A percentile compares a stretch with the other conserved stretches of the same genome.
These are phyloP conservation scores for Aspergillus puulaauensis DNA, from an alignment of 2,329 filamentous ascomycete genomes.

Conservation along the genomic window DNA sequence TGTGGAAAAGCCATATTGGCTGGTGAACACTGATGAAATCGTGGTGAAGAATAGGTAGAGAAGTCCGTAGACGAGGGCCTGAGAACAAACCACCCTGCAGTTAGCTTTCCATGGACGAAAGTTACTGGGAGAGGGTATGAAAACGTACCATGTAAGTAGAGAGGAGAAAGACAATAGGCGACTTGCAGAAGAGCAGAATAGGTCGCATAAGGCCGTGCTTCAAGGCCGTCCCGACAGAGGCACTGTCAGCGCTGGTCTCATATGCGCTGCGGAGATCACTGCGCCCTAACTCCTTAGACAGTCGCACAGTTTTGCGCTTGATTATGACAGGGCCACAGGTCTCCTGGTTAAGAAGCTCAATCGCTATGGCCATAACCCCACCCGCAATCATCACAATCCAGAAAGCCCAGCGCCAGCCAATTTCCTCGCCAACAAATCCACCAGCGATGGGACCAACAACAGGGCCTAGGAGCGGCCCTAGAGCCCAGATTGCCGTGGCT, in stretches of 20 bases:
- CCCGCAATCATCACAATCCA: constrained; percentile 44
- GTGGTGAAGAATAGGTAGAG: constrained; percentile 58
- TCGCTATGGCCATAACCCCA: constrained; percentile 27
- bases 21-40: constrained; percentile 51
- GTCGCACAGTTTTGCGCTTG: constrained; percentile 22
- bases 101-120: too few relatives aligned
- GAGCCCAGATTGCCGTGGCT: constrained; percentile 44
- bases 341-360: constrained; percentile 23
- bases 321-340: constrained; percentile 28
- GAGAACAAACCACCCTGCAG: too few relatives aligned
- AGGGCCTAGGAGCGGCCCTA: constrained; percentile 37
- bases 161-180: constrained; percentile 54
- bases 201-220: constrained; percentile 48
- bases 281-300: constrained; percentile 22
- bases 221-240: constrained; percentile 32
- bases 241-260: constrained; percentile 8
- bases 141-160: constrained; percentile 44
- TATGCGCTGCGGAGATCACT: constrained; percentile 25
- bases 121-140: too few relatives aligned
- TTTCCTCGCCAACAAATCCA: constrained; percentile 40
- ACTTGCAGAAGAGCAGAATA: constrained; percentile 52
- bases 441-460: constrained; percentile 37
- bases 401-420: constrained; percentile 50
- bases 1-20: constrained; percentile 49
- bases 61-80: constrained; percentile 53